phyloP scores from a whole-genome alignment of 2,329 filamentous ascomycete species.

The Orbilia blumenaviensis region DNA sequence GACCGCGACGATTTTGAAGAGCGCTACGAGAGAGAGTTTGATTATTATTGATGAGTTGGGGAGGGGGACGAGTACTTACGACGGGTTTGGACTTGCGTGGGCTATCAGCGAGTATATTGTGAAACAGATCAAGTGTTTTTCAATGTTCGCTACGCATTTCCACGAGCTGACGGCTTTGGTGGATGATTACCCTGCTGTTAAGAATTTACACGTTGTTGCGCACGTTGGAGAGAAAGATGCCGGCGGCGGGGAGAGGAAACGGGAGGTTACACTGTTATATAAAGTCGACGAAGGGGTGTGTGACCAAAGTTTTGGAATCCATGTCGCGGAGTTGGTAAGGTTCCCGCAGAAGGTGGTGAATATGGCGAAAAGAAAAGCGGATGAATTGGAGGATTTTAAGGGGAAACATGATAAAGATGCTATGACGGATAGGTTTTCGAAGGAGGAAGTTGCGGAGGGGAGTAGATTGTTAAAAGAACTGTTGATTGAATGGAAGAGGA shows the following conservation, averaged over 20 bases:
- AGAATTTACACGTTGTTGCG: slow-evolving; percentile 94
- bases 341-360: slow-evolving; percentile 97
- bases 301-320: slow-evolving; percentile 97
- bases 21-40: slow-evolving; percentile 89
- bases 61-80: slow-evolving; percentile 95
- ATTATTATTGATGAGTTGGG: slow-evolving; percentile 99
- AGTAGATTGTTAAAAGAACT: slow-evolving; percentile 84
- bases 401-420: slow-evolving; percentile 73
- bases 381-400: slow-evolving; percentile 96
- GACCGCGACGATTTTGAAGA: slow-evolving; percentile 97
- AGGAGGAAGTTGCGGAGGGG: slow-evolving; percentile 88
- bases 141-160: slow-evolving; percentile 97
- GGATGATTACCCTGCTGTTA: slow-evolving; percentile 84
- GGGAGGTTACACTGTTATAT: slow-evolving; percentile 93
- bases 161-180: slow-evolving; percentile 93
- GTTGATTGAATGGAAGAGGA: slow-evolving; percentile 82
- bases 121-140: slow-evolving; percentile 91
- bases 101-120: slow-evolving; percentile 98
- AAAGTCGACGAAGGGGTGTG: slow-evolving; percentile 93
- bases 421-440: slow-evolving; percentile 71
- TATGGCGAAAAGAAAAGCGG: slow-evolving; percentile 99
- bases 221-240: slow-evolving; percentile 72
- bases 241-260: slow-evolving; percentile 67
- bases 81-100: slow-evolving; percentile 98
- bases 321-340: slow-evolving; percentile 94